Base-by-base conservation (phyloP, 1,139 yeast species). In the Kazachstania sp. region DNA sequence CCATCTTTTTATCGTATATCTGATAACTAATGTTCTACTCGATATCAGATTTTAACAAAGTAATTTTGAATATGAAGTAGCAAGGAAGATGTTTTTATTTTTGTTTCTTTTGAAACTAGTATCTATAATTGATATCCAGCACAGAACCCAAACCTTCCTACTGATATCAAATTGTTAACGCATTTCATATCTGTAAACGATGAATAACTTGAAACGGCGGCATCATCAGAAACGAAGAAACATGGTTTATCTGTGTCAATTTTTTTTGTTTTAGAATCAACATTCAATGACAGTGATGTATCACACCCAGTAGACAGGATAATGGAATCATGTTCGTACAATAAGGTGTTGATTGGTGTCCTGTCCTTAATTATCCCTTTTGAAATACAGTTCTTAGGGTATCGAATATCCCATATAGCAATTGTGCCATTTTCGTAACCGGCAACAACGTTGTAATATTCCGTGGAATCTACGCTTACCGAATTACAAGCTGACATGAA, bases 361-460 rank as follows among this genome's bases (percentile, higher is more conserved):
- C 54, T 56, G 37, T 54, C 49, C 29, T 56, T 55, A 15, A 58
- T 48, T 8, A 26, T 37, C 12, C 49, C 31, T 18, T 47, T 41
- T 4, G 49, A 43, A 1, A 59, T 20, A 1, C 65, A 57, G 12
- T 45, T 40, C 2, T 40, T 34, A 7, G 47, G 45, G 11, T 52
- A 51, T 37, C 65, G 54, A 31, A 66, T 35, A 57, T 73, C 73
- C 76, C 76, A 73, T 12, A 60, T 46, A 0, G 70, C 64, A 2
- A 79, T 52, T 0, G 55, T 56, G 0, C 83, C 83, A 49, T 73
- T 67, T 16, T 63, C 66, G 57, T 77, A 77, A 1, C 81, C 83
- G 15, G 69, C 70, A 43, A 62, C 59, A 0, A 71, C 60, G 45
- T 48, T 46, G 48, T 64, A 37, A 1, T 32, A 34, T 2, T 58